These are phyloP conservation scores for Verticillium nonalfalfae DNA, from an alignment of 2,329 filamentous ascomycete species.

Conservation along the genomic window DNA sequence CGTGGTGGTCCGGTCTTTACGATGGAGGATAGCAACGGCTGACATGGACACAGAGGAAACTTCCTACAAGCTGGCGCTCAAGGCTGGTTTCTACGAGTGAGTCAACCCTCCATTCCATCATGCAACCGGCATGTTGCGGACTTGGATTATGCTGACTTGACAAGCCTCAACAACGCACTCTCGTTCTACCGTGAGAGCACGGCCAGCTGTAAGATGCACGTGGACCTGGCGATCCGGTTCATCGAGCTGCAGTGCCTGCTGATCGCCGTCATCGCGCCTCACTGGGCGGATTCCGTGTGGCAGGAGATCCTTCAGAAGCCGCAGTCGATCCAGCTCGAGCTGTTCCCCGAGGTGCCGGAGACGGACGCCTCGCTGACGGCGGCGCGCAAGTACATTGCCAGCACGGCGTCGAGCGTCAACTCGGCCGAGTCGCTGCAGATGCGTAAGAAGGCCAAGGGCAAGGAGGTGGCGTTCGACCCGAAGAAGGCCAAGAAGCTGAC, in stretches of 20 bases:
- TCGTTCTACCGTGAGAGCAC: slow-evolving; percentile 87
- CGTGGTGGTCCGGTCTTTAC: not conserved
- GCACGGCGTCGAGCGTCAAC: slow-evolving; percentile 72
- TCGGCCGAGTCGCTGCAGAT: slow-evolving; percentile 75
- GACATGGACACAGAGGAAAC: slow-evolving; percentile 5
- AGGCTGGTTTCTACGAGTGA: slow-evolving; percentile 57
- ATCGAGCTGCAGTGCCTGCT: slow-evolving; percentile 82
- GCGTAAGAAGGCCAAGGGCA: slow-evolving; percentile 92
- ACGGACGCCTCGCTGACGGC: slow-evolving; percentile 65
- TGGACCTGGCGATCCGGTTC: slow-evolving; percentile 70
- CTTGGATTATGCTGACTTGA: not conserved
- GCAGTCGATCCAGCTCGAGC: slow-evolving; percentile 70
- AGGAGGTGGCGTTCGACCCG: slow-evolving; percentile 77
- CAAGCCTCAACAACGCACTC: slow-evolving; percentile 65
- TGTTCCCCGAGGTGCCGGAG: slow-evolving; percentile 64
- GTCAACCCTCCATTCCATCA: not conserved
- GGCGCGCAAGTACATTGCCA: slow-evolving; percentile 74
- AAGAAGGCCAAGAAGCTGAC: slow-evolving; percentile 88
- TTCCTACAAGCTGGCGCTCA: slow-evolving; percentile 65
- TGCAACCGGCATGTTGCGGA: not conserved
- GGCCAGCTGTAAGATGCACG: slow-evolving; percentile 79
- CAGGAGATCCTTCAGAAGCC: slow-evolving; percentile 78
- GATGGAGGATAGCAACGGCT: not conserved
- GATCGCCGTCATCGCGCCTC: slow-evolving; percentile 78
- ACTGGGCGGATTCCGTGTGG: slow-evolving; percentile 95